phyloP scores from a whole-genome alignment of 2,329 filamentous ascomycete species.

The Trichoderma sp. region DNA sequence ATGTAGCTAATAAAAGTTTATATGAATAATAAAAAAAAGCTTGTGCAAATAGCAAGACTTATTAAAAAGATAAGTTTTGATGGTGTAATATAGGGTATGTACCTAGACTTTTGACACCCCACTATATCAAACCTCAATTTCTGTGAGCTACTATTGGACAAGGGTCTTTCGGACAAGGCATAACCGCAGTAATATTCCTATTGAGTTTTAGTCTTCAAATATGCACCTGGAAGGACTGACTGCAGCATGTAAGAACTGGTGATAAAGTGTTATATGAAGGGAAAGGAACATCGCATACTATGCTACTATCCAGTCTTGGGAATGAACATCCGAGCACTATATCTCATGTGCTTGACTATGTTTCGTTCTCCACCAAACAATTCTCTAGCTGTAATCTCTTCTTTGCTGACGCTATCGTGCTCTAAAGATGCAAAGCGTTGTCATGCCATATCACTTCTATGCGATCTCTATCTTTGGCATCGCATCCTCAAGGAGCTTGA shows the following conservation, averaged over 20 bases:
- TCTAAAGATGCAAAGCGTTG: background rate
- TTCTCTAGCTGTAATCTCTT: background rate
- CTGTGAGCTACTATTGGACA: background rate
- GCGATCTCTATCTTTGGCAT: background rate
- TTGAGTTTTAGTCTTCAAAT: background rate
- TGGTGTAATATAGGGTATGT: too few relatives aligned
- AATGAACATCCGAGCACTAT: background rate
- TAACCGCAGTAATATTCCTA: background rate
- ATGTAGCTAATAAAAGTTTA: too few relatives aligned
- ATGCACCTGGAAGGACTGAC: background rate
- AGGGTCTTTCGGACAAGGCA: background rate
- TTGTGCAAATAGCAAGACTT: too few relatives aligned
- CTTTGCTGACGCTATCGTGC: background rate
- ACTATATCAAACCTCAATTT: background rate
- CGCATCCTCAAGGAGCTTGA: constrained; percentile 1
- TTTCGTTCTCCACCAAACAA: background rate
- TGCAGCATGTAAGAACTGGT: background rate
- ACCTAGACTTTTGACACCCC: too few relatives aligned
- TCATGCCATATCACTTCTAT: background rate
- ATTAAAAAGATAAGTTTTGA: too few relatives aligned
- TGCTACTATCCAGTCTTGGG: background rate
- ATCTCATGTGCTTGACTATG: background rate
- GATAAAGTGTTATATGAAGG: background rate
- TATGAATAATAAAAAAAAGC: too few relatives aligned
- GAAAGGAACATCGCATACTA: background rate